Conservation (phyloP, 2,329 filamentous ascomycete species). For the Thyridium curvatum region DNA sequence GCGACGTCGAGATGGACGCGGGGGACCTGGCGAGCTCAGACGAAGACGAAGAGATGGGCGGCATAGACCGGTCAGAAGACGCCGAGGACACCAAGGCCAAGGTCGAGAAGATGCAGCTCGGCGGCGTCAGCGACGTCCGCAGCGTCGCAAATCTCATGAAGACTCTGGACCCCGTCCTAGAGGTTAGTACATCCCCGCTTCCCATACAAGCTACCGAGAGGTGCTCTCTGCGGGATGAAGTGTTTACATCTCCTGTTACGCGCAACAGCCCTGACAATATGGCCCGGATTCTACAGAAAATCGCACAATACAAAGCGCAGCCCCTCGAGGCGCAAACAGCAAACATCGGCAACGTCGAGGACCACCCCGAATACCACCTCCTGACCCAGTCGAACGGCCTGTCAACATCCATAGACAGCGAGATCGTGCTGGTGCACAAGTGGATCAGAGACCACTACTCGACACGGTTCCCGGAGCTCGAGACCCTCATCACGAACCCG, state of each 20-base stretch:
- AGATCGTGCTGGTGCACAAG: constrained; percentile 91
- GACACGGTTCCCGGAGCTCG: constrained; percentile 85
- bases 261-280: constrained; percentile 62
- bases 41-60: constrained; percentile 52
- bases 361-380: constrained; percentile 86
- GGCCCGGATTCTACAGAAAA: constrained; percentile 61
- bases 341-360: constrained; percentile 77
- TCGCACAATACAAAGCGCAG: constrained; percentile 67
- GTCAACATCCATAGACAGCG: constrained; percentile 87
- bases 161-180: constrained; percentile 70
- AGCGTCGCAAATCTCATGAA: constrained; percentile 77
- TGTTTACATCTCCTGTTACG: constrained; percentile 56
- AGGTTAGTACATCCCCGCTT: constrained; percentile 53
- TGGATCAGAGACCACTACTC: constrained; percentile 96
- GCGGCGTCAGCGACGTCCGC: constrained; percentile 68
- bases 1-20: constrained; percentile 53
- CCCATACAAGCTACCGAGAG: constrained; percentile 4
- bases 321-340: constrained; percentile 57
- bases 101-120: constrained; percentile 76
- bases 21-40: constrained; percentile 52
- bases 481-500: constrained; percentile 82
- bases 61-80: constrained; percentile 49
- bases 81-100: constrained; percentile 68
- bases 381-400: constrained; percentile 83
- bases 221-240: constrained; percentile 22